Conservation (phyloP, 108 stramenopile species). For the Pseudonitzschia delicatissima region DNA sequence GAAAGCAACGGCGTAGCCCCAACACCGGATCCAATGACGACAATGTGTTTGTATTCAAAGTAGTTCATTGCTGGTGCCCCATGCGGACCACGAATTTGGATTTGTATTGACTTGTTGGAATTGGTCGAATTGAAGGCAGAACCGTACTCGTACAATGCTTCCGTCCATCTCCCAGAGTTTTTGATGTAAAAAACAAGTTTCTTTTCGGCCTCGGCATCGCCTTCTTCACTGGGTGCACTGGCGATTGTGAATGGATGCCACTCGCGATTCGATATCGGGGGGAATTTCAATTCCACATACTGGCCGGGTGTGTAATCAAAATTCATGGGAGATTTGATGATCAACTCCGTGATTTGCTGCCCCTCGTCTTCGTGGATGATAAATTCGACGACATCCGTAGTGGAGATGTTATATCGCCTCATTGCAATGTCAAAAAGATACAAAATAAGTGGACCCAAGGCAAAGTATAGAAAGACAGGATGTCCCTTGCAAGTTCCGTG, state of each 20-base stretch:
- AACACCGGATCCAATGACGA: conserved; percentile 33
- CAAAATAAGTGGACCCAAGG: conserved; percentile 10
- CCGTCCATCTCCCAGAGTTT: conserved; percentile 25
- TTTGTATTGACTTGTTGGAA: neutral
- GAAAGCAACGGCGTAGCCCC: conserved; percentile 31
- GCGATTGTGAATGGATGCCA: conserved; percentile 49
- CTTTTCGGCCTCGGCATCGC: neutral
- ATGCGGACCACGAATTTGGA: conserved; percentile 21
- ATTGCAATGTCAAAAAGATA: conserved; percentile 19
- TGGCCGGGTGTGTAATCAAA: conserved; percentile 23
- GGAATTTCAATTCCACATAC: conserved; percentile 23
- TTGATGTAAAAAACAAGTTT: conserved; percentile 24
- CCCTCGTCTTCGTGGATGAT: conserved; percentile 13
- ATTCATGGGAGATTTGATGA: neutral
- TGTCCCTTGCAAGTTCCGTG: conserved; percentile 21
- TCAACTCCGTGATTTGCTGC: conserved; percentile 10
- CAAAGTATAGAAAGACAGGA: conserved; percentile 18
- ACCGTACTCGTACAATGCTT: conserved; percentile 16
- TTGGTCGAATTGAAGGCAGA: neutral
- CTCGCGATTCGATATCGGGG: conserved; percentile 24
- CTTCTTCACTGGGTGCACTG: conserved; percentile 21
- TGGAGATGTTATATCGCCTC: conserved; percentile 1
- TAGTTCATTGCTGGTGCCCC: conserved; percentile 34
- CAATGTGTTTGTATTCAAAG: conserved; percentile 19
- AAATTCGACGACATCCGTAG: conserved; percentile 6